Conservation (phyloP, 179 eudicot genomes). For the Vitellaria paradoxa region DNA sequence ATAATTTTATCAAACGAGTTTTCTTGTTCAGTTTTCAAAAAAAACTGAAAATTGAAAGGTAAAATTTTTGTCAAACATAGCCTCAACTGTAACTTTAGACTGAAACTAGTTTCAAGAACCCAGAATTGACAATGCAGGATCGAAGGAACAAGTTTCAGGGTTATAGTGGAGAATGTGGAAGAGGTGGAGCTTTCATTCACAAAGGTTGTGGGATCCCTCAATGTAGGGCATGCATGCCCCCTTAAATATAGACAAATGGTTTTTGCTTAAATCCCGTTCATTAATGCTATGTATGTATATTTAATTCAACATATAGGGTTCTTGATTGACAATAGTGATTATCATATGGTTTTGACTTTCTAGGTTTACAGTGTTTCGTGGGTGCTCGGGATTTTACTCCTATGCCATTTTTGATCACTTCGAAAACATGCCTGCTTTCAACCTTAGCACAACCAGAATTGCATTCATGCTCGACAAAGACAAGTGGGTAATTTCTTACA, state of each 20-base stretch:
- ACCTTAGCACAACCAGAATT: conserved; percentile 55
- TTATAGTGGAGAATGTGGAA: conserved; percentile 51
- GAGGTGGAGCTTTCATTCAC: conserved; percentile 68
- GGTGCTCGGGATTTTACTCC: conserved; percentile 64
- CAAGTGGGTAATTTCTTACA: too few species aligned
- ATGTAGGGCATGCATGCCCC: conserved; percentile 29
- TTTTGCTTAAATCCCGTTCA: background rate
- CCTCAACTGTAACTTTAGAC: too few species aligned
- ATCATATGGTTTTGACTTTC: too few species aligned
- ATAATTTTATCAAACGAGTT: too few species aligned
- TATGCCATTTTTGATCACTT: too few species aligned
- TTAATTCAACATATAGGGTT: too few species aligned
- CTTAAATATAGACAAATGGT: conserved; percentile 91
- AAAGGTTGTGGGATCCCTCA: conserved; percentile 55
- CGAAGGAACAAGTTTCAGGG: conserved; percentile 34
- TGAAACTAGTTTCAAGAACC: background rate
- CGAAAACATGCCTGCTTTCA: conserved; percentile 70
- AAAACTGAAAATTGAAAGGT: too few species aligned
- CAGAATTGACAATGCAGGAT: conserved; percentile 36
- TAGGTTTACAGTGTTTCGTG: conserved; percentile 56
- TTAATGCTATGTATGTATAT: background rate
- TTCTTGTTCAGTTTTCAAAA: too few species aligned
- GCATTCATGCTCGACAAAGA: conserved; percentile 65
- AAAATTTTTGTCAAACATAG: too few species aligned
- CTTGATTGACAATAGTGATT: too few species aligned